Base-by-base conservation (phyloP, 768 basidiomycete species). In the Podaxis pistillaris region DNA sequence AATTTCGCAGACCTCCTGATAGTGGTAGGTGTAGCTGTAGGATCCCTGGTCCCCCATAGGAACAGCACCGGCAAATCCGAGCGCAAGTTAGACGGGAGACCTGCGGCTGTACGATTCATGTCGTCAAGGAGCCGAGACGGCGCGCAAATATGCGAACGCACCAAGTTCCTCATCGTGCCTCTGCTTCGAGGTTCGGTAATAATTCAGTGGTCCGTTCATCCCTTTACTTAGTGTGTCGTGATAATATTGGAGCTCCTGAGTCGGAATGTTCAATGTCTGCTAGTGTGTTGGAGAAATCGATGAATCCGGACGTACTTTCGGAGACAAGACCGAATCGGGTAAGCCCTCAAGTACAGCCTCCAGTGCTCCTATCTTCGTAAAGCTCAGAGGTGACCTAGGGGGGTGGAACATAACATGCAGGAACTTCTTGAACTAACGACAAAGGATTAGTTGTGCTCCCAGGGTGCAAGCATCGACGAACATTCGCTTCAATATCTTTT, bases 201-300 rank as follows among this genome's bases (percentile, higher is more conserved):
- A 93, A 62, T 88, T 89, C n/a, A 91, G 72, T 2, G 91, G 89
- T 1, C 89, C 90, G 19, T 79, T 77, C 84, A 93, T 85, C 17
- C 82, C 82, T 58, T 79, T 76, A 26, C 73, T 65, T 19, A 84
- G 79, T 60, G 81, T 73, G 4, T 77, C 69, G 15, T 78, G 24
- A 66, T 89, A 86, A 63, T 82, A 82, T 22, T 79, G 70, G 17
- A 84, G 72, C 68, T 91, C 89, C 87, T 89, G 67, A 19, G 22
- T 38, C 13, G 46, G 3, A 49, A 13, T n/a, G 22, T 30, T 33
- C 38, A 52, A 26, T n/a, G 6, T 15, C 19, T 22, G 36, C 30
- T 30, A 24, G 19, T 12, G 6, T 15, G 15, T 30, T 49, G 13
- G 9, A n/a, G 26, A 7, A 22, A 55, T 26, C 15, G 6, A 33